These are phyloP conservation scores for Colletotrichum caudatum DNA, from an alignment of 2,329 filamentous ascomycete species.

Conservation along the genomic window DNA sequence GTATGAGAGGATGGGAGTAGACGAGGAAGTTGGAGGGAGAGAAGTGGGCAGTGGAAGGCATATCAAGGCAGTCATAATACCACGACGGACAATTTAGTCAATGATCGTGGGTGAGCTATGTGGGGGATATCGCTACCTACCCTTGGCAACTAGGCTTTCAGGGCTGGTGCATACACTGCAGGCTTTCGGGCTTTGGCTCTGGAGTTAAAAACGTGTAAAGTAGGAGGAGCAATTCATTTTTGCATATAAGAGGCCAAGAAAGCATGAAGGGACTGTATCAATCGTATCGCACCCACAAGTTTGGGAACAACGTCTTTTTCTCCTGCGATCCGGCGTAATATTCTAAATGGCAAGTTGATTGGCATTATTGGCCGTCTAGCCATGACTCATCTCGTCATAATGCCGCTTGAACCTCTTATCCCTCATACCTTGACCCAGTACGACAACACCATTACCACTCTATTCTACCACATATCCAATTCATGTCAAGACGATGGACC, in stretches of 20 bases:
- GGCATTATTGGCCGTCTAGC: no score
- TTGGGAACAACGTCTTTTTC: no score
- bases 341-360: no score
- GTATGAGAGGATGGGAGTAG: slow-evolving; percentile 10
- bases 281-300: no score
- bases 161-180: slow-evolving; percentile 35
- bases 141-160: slow-evolving; percentile 23
- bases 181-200: slow-evolving; percentile 39
- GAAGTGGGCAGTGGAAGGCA: slow-evolving; percentile 12
- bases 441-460: neutral
- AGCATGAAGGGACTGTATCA: no score
- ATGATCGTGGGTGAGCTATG: slow-evolving; percentile 35
- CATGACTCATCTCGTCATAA: neutral
- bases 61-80: slow-evolving; percentile 36
- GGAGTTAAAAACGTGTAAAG: slow-evolving; percentile 42
- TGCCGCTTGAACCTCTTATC: neutral
- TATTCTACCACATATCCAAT: neutral
- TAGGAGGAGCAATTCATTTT: slow-evolving; percentile 40
- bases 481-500: neutral
- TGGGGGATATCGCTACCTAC: slow-evolving; percentile 19
- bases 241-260: neutral
- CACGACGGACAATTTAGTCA: slow-evolving; percentile 28
- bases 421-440: neutral
- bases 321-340: no score
- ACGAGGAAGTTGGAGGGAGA: neutral